Evolutionary conservation across 2,329 filamentous ascomycete species (phyloP).

Genomic region (Sporothrix brasiliensis): DNA sequence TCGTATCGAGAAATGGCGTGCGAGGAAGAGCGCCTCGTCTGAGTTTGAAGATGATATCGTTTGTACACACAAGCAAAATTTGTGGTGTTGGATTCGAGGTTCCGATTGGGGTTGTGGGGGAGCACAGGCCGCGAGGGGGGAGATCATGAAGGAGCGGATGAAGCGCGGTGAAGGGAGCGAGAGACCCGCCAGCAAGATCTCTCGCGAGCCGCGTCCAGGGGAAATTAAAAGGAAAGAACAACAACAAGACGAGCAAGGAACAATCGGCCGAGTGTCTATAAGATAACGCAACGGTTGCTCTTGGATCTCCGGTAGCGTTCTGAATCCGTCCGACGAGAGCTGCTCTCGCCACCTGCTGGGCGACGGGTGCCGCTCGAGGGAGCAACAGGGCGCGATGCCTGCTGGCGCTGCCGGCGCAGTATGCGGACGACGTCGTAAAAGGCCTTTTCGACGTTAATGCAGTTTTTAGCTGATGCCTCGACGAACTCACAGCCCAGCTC

Average conservation of each 20-base stretch:
- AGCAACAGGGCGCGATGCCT: conserved; percentile 37
- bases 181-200: conserved; percentile 22
- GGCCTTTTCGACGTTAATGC: conserved; percentile 96
- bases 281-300: conserved; percentile 36
- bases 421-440: conserved; percentile 97
- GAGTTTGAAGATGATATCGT: background rate
- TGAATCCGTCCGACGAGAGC: conserved; percentile 32
- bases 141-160: conserved; percentile 1
- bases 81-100: background rate
- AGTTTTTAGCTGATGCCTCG: conserved; percentile 95
- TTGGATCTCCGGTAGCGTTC: conserved; percentile 37
- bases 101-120: background rate
- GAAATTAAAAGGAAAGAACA: background rate
- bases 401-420: conserved; percentile 63
- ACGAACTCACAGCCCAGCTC: conserved; percentile 96
- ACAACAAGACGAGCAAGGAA: background rate
- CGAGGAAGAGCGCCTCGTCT: conserved; percentile 16
- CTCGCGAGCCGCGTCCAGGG: background rate
- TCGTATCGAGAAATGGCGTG: conserved; percentile 18
- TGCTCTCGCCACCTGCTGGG: conserved; percentile 32
- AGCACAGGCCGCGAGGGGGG: background rate
- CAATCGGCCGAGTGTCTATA: conserved; percentile 31
- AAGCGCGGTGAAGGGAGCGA: conserved; percentile 12
- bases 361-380: conserved; percentile 34
- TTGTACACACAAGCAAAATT: background rate